phyloP scores from a whole-genome alignment of 768 basidiomycete species.

The Harrya chromipes region DNA sequence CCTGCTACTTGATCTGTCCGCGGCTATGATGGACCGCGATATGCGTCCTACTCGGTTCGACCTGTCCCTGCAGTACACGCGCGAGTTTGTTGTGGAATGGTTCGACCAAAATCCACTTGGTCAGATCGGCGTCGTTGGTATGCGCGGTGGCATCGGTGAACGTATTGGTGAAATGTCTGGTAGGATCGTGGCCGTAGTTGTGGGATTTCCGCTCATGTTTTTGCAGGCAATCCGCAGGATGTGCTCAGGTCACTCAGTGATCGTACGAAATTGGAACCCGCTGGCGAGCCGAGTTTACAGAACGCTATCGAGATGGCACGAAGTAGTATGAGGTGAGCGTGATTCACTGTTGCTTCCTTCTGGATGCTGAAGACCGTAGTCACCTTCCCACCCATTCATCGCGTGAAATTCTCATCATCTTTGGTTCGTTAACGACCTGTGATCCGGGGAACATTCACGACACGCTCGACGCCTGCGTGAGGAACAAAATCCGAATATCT shows the following conservation, averaged over 20 bases:
- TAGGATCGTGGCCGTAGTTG: constrained; percentile 32
- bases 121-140: constrained; percentile 92
- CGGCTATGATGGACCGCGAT: constrained; percentile 93
- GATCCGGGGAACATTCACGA: constrained; percentile 97
- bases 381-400: constrained; percentile 98
- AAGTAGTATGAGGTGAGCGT: constrained; percentile 79
- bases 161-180: constrained; percentile 91
- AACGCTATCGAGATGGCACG: constrained; percentile 98
- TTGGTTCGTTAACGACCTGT: constrained; percentile 93
- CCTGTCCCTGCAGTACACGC: constrained; percentile 82
- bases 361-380: constrained; percentile 39
- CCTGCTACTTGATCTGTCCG: constrained; percentile 87
- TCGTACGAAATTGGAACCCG: constrained; percentile 83
- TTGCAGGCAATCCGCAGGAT: constrained; percentile 89
- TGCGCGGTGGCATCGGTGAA: constrained; percentile 89
- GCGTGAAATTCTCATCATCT: constrained; percentile 90
- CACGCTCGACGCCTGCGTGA: constrained; percentile 81
- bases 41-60: constrained; percentile 95
- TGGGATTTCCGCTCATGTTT: constrained; percentile 2
- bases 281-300: constrained; percentile 93
- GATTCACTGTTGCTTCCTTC: neutral
- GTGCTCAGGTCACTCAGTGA: constrained; percentile 85
- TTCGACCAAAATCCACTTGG: constrained; percentile 99
- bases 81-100: constrained; percentile 94
- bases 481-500: constrained; percentile 84